These are phyloP conservation scores for Phylloporus sp. DNA, from an alignment of 768 basidiomycete genomes.

Conservation along the genomic window DNA sequence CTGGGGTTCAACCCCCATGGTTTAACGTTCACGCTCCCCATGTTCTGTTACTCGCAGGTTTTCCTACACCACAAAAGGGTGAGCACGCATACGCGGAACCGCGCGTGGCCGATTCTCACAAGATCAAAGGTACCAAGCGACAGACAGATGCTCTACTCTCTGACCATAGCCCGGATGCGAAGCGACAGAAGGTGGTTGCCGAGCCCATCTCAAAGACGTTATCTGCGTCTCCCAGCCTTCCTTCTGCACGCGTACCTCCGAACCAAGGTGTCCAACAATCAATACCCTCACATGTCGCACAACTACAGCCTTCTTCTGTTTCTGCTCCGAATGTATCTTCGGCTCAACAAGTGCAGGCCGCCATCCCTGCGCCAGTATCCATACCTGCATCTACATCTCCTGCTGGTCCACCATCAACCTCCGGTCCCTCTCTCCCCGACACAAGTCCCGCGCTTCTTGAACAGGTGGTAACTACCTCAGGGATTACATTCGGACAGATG, in stretches of 20 bases:
- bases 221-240: conserved; percentile 19
- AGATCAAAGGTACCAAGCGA: conserved; percentile 38
- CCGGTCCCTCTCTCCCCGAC: conserved; percentile 4
- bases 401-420: conserved; percentile 3
- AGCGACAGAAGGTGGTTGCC: conserved; percentile 31
- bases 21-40: conserved; percentile 49
- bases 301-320: conserved; percentile 9
- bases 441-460: conserved; percentile 12
- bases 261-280: conserved; percentile 21
- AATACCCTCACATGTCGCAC: conserved; percentile 17
- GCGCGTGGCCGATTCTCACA: conserved; percentile 9
- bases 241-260: conserved; percentile 20
- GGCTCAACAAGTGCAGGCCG: conserved; percentile 6
- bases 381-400: conserved; percentile 8
- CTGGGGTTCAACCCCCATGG: conserved; percentile 46
- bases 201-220: conserved; percentile 18
- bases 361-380: conserved; percentile 2
- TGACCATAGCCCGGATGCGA: conserved; percentile 43
- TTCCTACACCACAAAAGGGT: conserved; percentile 36
- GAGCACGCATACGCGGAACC: conserved; percentile 21
- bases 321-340: conserved; percentile 7
- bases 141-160: conserved; percentile 34
- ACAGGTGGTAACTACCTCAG: conserved; percentile 8
- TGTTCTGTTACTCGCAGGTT: conserved; percentile 45
- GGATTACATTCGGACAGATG: conserved; percentile 19